phyloP scores from a whole-genome alignment of 352 stramenopile genomes.

The Globisporangium spiculum region DNA sequence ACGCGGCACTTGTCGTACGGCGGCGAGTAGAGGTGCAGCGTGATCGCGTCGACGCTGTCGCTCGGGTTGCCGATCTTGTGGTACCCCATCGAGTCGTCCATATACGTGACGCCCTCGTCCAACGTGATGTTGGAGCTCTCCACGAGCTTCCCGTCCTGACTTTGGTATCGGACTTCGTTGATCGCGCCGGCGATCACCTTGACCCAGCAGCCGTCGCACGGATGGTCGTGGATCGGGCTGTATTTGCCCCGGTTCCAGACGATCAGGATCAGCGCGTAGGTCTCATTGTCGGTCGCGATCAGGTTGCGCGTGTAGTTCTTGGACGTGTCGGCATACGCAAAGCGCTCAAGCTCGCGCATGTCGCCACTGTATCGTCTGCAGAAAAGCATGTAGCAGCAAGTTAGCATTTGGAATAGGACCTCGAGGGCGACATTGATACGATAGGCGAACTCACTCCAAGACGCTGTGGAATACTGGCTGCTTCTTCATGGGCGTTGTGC shows the following conservation, averaged over 20 bases:
- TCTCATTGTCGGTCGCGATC: slow-evolving; percentile 85
- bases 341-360: slow-evolving; percentile 55
- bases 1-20: slow-evolving; percentile 77
- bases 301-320: slow-evolving; percentile 91
- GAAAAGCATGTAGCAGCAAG: neutral
- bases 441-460: slow-evolving; percentile 30
- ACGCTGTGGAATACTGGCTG: slow-evolving; percentile 29
- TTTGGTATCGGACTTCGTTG: slow-evolving; percentile 68
- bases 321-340: slow-evolving; percentile 60
- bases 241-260: slow-evolving; percentile 88
- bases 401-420: neutral
- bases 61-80: slow-evolving; percentile 81
- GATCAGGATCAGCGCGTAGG: slow-evolving; percentile 91
- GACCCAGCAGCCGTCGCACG: slow-evolving; percentile 84
- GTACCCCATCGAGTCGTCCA: slow-evolving; percentile 72
- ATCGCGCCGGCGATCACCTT: slow-evolving; percentile 65
- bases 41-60: slow-evolving; percentile 44
- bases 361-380: slow-evolving; percentile 35
- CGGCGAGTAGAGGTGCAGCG: slow-evolving; percentile 83
- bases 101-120: slow-evolving; percentile 40
- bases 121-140: slow-evolving; percentile 33
- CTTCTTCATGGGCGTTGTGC: slow-evolving; percentile 37
- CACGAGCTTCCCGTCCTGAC: slow-evolving; percentile 20
- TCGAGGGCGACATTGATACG: neutral
- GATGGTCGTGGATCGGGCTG: slow-evolving; percentile 87